Conservation (phyloP, 2,329 filamentous ascomycete genomes). For the Fusarium azukiicola region DNA sequence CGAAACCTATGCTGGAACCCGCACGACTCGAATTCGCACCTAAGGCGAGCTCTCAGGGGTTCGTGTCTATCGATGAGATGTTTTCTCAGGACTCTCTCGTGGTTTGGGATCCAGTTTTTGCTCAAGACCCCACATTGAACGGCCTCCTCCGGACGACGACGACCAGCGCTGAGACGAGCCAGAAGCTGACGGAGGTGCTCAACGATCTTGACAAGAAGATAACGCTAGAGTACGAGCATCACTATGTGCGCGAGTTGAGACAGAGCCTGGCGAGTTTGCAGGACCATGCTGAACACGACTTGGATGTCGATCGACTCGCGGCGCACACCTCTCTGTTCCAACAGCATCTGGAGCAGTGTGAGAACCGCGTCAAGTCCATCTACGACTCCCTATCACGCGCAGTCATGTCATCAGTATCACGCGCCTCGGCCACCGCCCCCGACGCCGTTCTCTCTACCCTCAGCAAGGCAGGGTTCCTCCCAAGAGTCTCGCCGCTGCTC, state of each 20-base stretch:
- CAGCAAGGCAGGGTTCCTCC: conserved; percentile 24
- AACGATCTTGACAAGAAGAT: conserved; percentile 28
- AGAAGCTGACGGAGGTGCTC: conserved; percentile 28
- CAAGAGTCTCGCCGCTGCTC: conserved; percentile 59
- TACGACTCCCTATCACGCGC: conserved; percentile 12
- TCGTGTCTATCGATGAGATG: conserved; percentile 31
- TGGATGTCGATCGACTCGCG: neutral
- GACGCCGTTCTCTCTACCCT: neutral
- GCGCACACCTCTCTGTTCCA: neutral
- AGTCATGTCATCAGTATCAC: neutral
- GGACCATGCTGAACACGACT: neutral
- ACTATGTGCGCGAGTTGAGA: conserved; percentile 35
- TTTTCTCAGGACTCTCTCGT: neutral
- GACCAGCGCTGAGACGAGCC: neutral
- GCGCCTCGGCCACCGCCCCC: neutral
- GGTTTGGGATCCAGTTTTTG: fast-evolving
- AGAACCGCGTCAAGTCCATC: neutral
- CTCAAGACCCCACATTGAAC: fast-evolving
- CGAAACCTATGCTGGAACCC: fast-evolving
- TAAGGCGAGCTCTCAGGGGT: neutral
- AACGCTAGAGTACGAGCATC: conserved; percentile 33
- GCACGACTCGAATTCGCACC: neutral
- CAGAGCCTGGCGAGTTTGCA: conserved; percentile 35
- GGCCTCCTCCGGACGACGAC: neutral
- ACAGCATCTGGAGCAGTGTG: conserved; percentile 23